Conservation (phyloP, 352 stramenopile species). For the Globisporangium nodosum region DNA sequence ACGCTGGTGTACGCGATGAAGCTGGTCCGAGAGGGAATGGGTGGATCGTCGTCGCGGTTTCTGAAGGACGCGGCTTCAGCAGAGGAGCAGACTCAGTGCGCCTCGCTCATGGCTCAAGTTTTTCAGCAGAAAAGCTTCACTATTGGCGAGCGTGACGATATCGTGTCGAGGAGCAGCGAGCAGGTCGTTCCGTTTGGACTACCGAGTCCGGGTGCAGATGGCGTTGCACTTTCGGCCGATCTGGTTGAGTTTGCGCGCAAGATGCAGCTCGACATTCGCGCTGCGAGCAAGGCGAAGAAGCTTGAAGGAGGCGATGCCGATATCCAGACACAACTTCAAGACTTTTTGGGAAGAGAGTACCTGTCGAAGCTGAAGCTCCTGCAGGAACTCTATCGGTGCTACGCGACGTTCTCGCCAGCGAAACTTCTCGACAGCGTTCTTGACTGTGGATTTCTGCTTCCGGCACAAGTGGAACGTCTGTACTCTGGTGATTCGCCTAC, state of each 20-base stretch:
- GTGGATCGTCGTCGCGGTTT: constrained; percentile 4
- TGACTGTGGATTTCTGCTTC: constrained; percentile 46
- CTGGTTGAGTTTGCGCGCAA: constrained; percentile 35
- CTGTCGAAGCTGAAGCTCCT: constrained; percentile 41
- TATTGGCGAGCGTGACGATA: constrained; percentile 17
- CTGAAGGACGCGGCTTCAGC: constrained; percentile 5
- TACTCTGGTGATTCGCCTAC: constrained; percentile 8
- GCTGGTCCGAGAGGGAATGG: constrained; percentile 49
- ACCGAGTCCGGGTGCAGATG: neutral
- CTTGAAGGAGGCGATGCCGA: neutral
- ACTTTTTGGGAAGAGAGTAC: constrained; percentile 22
- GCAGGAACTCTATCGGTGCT: constrained; percentile 41
- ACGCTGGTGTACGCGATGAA: constrained; percentile 59
- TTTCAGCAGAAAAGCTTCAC: constrained; percentile 41
- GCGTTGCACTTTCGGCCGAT: constrained; percentile 20
- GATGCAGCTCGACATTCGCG: constrained; percentile 25
- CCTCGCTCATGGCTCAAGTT: constrained; percentile 29
- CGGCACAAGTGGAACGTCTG: constrained; percentile 12
- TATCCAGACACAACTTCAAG: constrained; percentile 1
- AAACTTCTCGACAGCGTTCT: constrained; percentile 28
- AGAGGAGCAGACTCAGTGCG: constrained; percentile 11
- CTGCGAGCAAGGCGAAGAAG: neutral
- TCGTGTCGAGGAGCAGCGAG: constrained; percentile 5
- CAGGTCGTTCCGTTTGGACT: constrained; percentile 21
- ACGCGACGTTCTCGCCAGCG: constrained; percentile 27